phyloP scores from a whole-genome alignment of 1,284 basidiomycete species.

The Singerocomus inundabilis region DNA sequence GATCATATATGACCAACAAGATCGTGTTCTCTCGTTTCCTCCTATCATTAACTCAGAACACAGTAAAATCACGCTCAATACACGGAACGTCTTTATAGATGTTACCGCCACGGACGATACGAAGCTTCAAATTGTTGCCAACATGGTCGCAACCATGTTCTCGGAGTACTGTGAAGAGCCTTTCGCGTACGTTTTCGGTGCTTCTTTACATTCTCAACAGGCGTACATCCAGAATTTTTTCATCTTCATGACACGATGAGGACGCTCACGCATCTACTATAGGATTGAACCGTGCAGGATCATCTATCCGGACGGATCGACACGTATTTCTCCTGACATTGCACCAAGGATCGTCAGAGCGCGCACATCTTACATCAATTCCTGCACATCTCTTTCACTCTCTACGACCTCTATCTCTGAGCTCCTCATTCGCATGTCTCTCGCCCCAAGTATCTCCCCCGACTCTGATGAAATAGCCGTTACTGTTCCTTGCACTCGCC shows the following conservation, averaged over 20 bases:
- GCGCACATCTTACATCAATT: slow-evolving; percentile 90
- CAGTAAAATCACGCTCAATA: slow-evolving; percentile 96
- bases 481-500: slow-evolving; percentile 85
- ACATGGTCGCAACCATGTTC: slow-evolving; percentile 96
- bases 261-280: slow-evolving; percentile 9
- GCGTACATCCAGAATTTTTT: neutral
- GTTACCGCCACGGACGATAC: slow-evolving; percentile 98
- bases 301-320: slow-evolving; percentile 74
- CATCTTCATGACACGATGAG: neutral
- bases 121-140: slow-evolving; percentile 93
- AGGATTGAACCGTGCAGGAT: slow-evolving; percentile 92
- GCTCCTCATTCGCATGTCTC: slow-evolving; percentile 78
- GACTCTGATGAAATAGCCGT: slow-evolving; percentile 67
- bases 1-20: slow-evolving; percentile 91
- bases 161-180: slow-evolving; percentile 93
- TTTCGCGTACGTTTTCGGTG: slow-evolving; percentile 66
- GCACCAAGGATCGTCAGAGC: slow-evolving; percentile 72
- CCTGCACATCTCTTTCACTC: slow-evolving; percentile 86
- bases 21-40: slow-evolving; percentile 92
- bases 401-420: slow-evolving; percentile 56
- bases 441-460: slow-evolving; percentile 46
- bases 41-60: slow-evolving; percentile 98
- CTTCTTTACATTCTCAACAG: neutral
- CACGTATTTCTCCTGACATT: slow-evolving; percentile 80
- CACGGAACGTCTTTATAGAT: slow-evolving; percentile 95